Percentiles rank a stretch among this genome's conserved stretches.
Conservation (phyloP, 2,329 filamentous ascomycete genomes). For the Hypocreales sp. region DNA sequence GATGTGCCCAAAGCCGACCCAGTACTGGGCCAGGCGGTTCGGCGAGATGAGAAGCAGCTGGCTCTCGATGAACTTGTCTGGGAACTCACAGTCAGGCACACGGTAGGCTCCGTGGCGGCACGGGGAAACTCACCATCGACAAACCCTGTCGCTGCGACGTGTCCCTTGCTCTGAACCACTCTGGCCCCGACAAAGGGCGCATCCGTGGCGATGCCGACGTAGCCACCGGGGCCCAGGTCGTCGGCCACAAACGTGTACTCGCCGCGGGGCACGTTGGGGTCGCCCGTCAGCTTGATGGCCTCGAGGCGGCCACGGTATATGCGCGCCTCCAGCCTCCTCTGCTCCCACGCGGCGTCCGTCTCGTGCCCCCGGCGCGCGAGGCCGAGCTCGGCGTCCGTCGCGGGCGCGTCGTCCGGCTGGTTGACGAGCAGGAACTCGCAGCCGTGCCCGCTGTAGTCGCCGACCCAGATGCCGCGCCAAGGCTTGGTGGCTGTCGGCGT, state of each 20-base stretch:
- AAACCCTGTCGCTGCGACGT: constrained; percentile 64
- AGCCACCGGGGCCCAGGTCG: constrained; percentile 55
- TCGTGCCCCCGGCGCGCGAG: constrained; percentile 25
- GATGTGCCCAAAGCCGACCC: constrained; percentile 48
- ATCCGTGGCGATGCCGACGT: constrained; percentile 48
- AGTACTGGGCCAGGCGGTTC: constrained; percentile 69
- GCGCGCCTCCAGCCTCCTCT: constrained; percentile 26
- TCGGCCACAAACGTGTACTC: constrained; percentile 69
- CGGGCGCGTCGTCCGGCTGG: constrained; percentile 42
- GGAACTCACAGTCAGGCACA: background rate
- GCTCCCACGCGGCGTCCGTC: constrained; percentile 27
- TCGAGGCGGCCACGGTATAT: constrained; percentile 55
- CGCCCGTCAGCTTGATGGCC: constrained; percentile 83
- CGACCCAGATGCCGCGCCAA: constrained; percentile 83
- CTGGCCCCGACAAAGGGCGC: constrained; percentile 57
- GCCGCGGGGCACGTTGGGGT: constrained; percentile 77
- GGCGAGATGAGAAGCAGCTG: constrained; percentile 66
- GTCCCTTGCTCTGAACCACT: constrained; percentile 59
- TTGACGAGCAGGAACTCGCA: constrained; percentile 76
- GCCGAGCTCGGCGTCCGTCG: constrained; percentile 22
- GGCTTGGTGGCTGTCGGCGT: constrained; percentile 68
- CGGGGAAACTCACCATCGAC: constrained; percentile 40
- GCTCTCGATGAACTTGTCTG: constrained; percentile 60
- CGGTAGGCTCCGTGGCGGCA: too few species aligned
- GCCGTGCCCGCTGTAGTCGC: constrained; percentile 77